Percentiles rank a stretch among this genome's conserved stretches.
Evolutionary conservation across 768 basidiomycete species (phyloP).

Genomic region (Leccinum boreale): DNA sequence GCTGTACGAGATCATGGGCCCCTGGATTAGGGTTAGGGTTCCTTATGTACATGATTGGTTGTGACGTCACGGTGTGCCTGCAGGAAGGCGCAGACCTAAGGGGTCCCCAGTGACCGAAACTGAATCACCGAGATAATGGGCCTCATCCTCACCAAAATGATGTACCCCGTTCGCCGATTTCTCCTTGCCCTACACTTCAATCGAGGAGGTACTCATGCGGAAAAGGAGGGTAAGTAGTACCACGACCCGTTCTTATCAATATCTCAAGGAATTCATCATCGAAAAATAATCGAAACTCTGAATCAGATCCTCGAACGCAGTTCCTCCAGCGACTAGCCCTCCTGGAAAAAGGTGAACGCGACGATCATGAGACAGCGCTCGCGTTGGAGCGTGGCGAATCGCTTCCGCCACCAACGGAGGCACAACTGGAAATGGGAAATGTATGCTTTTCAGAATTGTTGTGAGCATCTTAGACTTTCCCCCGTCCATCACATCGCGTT

Average conservation of each 20-base stretch:
- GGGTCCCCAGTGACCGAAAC: too few relatives aligned
- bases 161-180: neutral
- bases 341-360: constrained; percentile 14
- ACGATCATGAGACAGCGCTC: constrained; percentile 21
- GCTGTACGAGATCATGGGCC: neutral
- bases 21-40: neutral
- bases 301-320: constrained; percentile 3
- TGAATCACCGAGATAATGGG: constrained; percentile 3
- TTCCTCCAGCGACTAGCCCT: constrained; percentile 7
- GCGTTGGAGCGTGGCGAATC: constrained; percentile 33
- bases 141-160: constrained; percentile 7
- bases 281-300: neutral
- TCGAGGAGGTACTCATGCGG: neutral
- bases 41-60: too few relatives aligned
- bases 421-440: constrained; percentile 19
- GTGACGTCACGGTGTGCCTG: too few relatives aligned
- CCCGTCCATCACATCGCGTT: too few relatives aligned
- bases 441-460: constrained; percentile 10
- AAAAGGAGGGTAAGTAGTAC: constrained; percentile 6
- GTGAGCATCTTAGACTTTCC: constrained; percentile 2
- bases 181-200: neutral
- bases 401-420: constrained; percentile 19
- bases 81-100: too few relatives aligned
- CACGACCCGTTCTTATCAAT: neutral
- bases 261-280: neutral